Base-by-base conservation (phyloP, 306 rosid species). In the Quercus suber region DNA sequence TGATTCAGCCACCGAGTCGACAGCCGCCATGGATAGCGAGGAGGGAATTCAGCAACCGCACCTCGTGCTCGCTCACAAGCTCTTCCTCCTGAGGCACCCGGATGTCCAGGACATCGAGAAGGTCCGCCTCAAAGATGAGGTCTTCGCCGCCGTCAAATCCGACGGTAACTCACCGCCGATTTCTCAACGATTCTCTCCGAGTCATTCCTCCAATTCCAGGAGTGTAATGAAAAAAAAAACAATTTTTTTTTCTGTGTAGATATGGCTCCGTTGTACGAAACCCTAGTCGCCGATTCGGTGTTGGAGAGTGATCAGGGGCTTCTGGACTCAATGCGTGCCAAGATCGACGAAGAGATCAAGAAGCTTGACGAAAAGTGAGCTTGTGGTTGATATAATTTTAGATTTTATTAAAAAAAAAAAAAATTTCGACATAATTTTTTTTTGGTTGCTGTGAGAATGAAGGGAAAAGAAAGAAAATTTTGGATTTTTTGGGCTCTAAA, bases 31-130 rank as follows among this genome's bases (percentile, higher is more conserved):
- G 96, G 99, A 95, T 86, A 90, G 94, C 33, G 89, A 90, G 79
- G 99, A 95, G 25, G 98, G 89, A 1, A 28, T 85, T 83, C 99
- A 93, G 88, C 94, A 91, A 55, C 89, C 92, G 19, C 98, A 95
- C 55, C 89, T 95, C 4, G 81, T 86, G 0, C 93, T 95, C n/a
- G 97, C 99, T n/a, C 81, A 91, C 87, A 95, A 93, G 85, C 94
- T 95, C 1, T 95, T 93, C 85, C 98, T 90, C 5, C 92, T 95
- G 9, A 81, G 86, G 23, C 97, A 88, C 43, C 82, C 93, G 2
- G 98, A 93, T 81, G 98, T 93, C 5, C 93, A 84, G 65, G 99
- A 93, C 90, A 93, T 93, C 61, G 98, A 91, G 84, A 95, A 95
- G 87, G 94, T 95, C 77, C 90, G 79, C 18, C 92, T 86, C 71